These are phyloP conservation scores for Fusarium sp. DNA, from an alignment of 2,329 filamentous ascomycete genomes.

Conservation along the genomic window DNA sequence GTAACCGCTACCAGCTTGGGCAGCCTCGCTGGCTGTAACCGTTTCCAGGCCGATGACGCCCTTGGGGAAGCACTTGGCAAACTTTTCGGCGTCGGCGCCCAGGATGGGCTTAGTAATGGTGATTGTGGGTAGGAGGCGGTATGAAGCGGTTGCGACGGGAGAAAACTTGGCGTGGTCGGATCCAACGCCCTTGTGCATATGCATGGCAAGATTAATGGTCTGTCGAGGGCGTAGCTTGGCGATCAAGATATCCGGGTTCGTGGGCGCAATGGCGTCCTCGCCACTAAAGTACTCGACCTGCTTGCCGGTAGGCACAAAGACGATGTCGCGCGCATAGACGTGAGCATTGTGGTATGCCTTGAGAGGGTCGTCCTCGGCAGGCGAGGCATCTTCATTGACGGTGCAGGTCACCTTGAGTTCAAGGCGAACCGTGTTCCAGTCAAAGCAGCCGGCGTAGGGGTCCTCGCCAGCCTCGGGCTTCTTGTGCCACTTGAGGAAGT, in stretches of 20 bases:
- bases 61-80: conserved; percentile 85
- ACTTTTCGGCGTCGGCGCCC: conserved; percentile 87
- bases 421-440: conserved; percentile 89
- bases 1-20: conserved; percentile 68
- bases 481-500: conserved; percentile 83
- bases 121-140: conserved; percentile 90
- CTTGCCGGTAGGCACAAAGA: conserved; percentile 78
- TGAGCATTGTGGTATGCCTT: conserved; percentile 88
- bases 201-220: conserved; percentile 84
- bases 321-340: conserved; percentile 80
- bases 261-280: conserved; percentile 73
- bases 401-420: conserved; percentile 82
- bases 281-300: conserved; percentile 76
- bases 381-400: conserved; percentile 75
- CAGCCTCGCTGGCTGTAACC: conserved; percentile 73
- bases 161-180: conserved; percentile 97
- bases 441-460: conserved; percentile 67
- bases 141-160: conserved; percentile 92
- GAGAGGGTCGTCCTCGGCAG: conserved; percentile 79
- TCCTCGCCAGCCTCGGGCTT: conserved; percentile 72
- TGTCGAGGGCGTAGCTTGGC: conserved; percentile 94
- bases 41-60: conserved; percentile 86
- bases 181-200: conserved; percentile 94
- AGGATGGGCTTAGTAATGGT: conserved; percentile 84
- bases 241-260: conserved; percentile 92